These are phyloP conservation scores for Puccinia triticina DNA, from an alignment of 1,284 basidiomycete species.

Conservation along the genomic window DNA sequence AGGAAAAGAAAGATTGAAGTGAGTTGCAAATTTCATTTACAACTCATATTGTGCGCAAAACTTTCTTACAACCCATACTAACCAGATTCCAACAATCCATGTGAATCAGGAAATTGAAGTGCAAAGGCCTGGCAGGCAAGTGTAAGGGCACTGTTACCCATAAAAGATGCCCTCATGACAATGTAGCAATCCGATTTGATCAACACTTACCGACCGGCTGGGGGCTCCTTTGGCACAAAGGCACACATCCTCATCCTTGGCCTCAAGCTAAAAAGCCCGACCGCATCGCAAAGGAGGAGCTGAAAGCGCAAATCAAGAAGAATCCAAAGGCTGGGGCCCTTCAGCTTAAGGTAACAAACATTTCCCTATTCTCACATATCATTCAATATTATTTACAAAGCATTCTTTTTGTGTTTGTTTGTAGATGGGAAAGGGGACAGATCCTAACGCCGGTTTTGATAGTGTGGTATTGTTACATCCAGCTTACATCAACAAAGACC, in stretches of 20 bases:
- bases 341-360: background rate
- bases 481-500: too few relatives aligned
- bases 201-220: background rate
- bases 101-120: too few relatives aligned
- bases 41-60: too few relatives aligned
- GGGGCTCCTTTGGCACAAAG: background rate
- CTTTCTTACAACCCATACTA: background rate
- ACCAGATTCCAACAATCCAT: too few relatives aligned
- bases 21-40: background rate
- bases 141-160: background rate
- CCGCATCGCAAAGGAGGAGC: background rate
- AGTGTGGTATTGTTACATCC: too few relatives aligned
- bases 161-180: too few relatives aligned
- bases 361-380: too few relatives aligned
- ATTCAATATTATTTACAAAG: too few relatives aligned
- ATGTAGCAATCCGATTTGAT: background rate
- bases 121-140: background rate
- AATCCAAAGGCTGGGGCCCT: background rate
- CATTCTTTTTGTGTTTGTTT: too few relatives aligned
- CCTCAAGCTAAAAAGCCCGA: background rate
- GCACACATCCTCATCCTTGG: conserved; percentile 22
- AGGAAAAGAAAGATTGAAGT: background rate
- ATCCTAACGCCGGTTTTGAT: too few relatives aligned
- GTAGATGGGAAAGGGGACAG: too few relatives aligned
- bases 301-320: background rate